Conservation (phyloP, 2,329 filamentous ascomycete genomes). For the Plectosphaerella plurivora region DNA sequence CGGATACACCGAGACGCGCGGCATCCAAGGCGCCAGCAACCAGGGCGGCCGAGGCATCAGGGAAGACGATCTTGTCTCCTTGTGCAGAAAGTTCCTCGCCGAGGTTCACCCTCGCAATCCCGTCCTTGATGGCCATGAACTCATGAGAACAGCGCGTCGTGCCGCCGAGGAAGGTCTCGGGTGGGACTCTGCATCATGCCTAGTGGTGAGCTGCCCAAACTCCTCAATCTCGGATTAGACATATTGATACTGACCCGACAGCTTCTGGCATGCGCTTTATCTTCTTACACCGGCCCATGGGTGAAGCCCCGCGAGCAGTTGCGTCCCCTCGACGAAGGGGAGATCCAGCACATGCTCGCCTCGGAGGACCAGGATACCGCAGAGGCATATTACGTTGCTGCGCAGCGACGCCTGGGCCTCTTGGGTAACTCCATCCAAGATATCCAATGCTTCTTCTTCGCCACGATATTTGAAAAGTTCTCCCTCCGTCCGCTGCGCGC, state of each 20-base stretch:
- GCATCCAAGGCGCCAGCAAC: neutral
- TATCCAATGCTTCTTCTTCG: slow-evolving; percentile 18
- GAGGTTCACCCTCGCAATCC: slow-evolving; percentile 17
- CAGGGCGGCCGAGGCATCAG: neutral
- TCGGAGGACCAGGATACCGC: slow-evolving; percentile 4
- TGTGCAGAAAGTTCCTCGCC: slow-evolving; percentile 13
- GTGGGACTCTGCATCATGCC: slow-evolving; percentile 15
- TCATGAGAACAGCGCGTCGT: slow-evolving; percentile 9
- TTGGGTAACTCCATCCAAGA: slow-evolving; percentile 15
- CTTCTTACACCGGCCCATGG: slow-evolving; percentile 3
- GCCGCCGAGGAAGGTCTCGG: slow-evolving; percentile 9
- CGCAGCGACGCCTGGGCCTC: slow-evolving; percentile 15
- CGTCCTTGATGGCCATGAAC: slow-evolving; percentile 14
- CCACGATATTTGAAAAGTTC: slow-evolving; percentile 16
- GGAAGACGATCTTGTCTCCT: slow-evolving; percentile 5
- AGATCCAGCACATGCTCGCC: neutral
- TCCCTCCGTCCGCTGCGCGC: slow-evolving; percentile 14
- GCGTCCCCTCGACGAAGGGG: neutral
- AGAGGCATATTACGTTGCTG: slow-evolving; percentile 16
- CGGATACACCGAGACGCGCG: neutral
- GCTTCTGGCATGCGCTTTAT: slow-evolving; percentile 9
- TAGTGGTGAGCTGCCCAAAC: slow-evolving; percentile 10
- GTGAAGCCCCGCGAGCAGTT: neutral
- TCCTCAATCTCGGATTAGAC: too few species aligned
- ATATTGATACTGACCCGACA: neutral